Evolutionary conservation across 345 rosid genomes (phyloP), one percentile per base, ranked within the genome.

Genomic region (Turnera subulata): DNA sequence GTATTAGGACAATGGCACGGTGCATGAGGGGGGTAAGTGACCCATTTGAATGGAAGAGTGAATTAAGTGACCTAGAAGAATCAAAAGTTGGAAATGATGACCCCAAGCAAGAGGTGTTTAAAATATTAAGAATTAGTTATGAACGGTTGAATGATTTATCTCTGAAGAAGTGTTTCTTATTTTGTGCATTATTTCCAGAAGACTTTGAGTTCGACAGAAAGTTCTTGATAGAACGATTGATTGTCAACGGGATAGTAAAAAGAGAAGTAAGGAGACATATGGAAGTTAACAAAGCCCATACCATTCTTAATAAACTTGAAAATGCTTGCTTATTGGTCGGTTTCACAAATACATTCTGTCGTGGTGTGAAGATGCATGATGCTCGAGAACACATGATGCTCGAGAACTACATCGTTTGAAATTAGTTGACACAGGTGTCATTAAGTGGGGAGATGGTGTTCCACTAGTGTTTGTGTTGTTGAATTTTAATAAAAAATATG

Each of bases 361-460:
- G n/a, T n/a, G n/a, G n/a, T n/a, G n/a, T 72, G 13, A 53, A 57
- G 37, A 57, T 72, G 56, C 68, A 72, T 49, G 58, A 58, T 66
- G n/a, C 38, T 72, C 0, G 20, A 47, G 14, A 14, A 42, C 23
- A 52, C 17, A 6, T n/a, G n/a, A n/a, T n/a, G n/a, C n/a, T n/a
- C n/a, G n/a, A n/a, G n/a, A n/a, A n/a, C n/a, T n/a, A n/a, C n/a
- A n/a, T n/a, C n/a, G n/a, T n/a, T n/a, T n/a, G n/a, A n/a, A n/a
- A n/a, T n/a, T n/a, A n/a, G n/a, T n/a, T n/a, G n/a, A n/a, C n/a
- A n/a, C n/a, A n/a, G n/a, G n/a, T n/a, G 40, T 46, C 44, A n/a
- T n/a, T n/a, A 59, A 1, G 61, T 65, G 13, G 0, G 46, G 17
- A 25, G 26, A 5, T n/a, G n/a, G n/a, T n/a, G n/a, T n/a, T n/a